Evolutionary conservation across 306 rosid genomes (phyloP), one percentile per base, ranked within the genome.

Genomic region (Mucuna pruriens): DNA sequence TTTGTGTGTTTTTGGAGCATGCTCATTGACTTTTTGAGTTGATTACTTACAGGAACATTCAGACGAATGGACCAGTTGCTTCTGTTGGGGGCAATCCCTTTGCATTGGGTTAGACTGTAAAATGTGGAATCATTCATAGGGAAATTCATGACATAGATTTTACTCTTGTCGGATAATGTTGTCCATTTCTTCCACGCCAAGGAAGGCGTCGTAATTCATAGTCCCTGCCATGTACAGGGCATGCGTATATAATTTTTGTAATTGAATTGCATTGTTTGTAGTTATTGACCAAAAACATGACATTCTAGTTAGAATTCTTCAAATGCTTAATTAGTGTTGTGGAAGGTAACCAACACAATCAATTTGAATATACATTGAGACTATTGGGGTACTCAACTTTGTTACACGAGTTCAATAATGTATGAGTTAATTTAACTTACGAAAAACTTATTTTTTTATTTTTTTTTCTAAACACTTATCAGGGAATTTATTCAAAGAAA

Each of bases 81-180:
- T 84, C 95, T 5, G 64, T 86, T 4, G 95, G 95, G 77, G 97
- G 94, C 26, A 93, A 93, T 81, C 97, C 96, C 42, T 89, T 93
- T 62, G 91, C 92, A 7, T 92, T 85, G 89, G 79, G 74, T 74
- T 75, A 9, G 45, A 38, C 5, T 61, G 82, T 79, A 39, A 29
- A 67, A 26, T 31, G 3, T 46, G 42, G 46, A 23, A 49, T n/a
- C 23, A 42, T 23, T 45, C 54, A 13, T 15, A 2, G 31, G 45
- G 75, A 57, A 72, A 23, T 34, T 68, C 46, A 7, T 78, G 45
- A 55, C 26, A 78, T 48, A 20, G 15, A 34, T 54, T 36, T 20
- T 44, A 58, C 74, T 45, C 72, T 75, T 36, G 48, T 79, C 77
- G 29, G 77, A 31, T 51, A 73, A 26, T 52, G 71, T 58, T 45